These are phyloP conservation scores for Alternaria brassicae DNA, from an alignment of 2,329 filamentous ascomycete species.

Conservation along the genomic window DNA sequence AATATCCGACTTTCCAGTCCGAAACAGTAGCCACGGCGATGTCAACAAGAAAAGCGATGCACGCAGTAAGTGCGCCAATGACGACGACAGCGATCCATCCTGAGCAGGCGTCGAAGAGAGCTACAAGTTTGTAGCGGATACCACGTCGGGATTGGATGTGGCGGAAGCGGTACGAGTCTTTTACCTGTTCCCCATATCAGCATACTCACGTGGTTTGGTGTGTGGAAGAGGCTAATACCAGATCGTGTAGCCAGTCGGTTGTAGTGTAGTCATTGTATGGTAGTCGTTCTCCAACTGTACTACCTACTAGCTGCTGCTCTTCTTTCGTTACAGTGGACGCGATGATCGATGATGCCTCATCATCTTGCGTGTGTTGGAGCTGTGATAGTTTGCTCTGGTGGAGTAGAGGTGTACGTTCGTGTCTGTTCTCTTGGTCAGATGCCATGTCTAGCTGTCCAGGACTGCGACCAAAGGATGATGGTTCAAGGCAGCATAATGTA, in stretches of 20 bases:
- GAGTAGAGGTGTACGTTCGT: conserved; percentile 49
- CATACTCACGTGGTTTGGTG: background rate
- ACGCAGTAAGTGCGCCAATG: conserved; percentile 63
- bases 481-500: background rate
- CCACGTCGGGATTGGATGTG: conserved; percentile 54
- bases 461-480: background rate
- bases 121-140: conserved; percentile 51
- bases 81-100: conserved; percentile 64
- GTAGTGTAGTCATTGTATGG: conserved; percentile 69
- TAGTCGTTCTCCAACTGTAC: conserved; percentile 61
- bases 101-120: conserved; percentile 59
- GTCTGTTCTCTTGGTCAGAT: conserved; percentile 31
- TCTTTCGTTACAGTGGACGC: conserved; percentile 58
- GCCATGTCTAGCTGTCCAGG: conserved; percentile 21
- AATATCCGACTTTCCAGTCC: conserved; percentile 67
- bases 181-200: conserved; percentile 52
- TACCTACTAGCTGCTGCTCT: conserved; percentile 56
- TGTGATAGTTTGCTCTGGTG: conserved; percentile 40
- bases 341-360: conserved; percentile 53
- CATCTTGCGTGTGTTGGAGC: conserved; percentile 50
- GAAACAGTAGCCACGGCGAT: conserved; percentile 62
- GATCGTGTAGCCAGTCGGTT: conserved; percentile 68
- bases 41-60: conserved; percentile 64
- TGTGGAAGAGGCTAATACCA: conserved; percentile 47
- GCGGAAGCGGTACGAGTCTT: conserved; percentile 63